Base-by-base conservation (phyloP, 768 basidiomycete species). In the Mycena crocata region DNA sequence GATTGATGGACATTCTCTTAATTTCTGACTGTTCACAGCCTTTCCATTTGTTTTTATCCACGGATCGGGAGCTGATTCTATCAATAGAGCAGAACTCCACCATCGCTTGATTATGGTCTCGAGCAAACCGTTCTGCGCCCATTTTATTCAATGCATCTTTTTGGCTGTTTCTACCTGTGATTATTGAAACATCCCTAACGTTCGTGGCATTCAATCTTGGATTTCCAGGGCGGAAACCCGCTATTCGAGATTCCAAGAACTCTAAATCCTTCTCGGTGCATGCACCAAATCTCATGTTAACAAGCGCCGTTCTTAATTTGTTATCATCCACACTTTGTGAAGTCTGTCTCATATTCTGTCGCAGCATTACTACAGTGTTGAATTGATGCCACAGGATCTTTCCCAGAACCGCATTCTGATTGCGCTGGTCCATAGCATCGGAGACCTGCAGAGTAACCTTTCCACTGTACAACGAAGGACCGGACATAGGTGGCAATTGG, bases 291-390 rank as follows among this genome's bases (percentile, higher is more conserved):
- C 40, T 8, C 40, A 42, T 42, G n/a, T 42, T 42, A 6, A 17
- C 40, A 6, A 42, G n/a, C 5, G 40, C 40, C 5, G n/a, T 5
- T 42, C 40, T 14, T 5, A 42, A 21, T 19, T 42, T 42, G 9
- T 42, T 5, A 21, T 42, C 40, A 8, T 42, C 40, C n/a, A 9
- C 40, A 6, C 17, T 42, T 19, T 42, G 40, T 21, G 15, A 14
- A 6, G 23, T 50, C 56, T 80, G 79, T 45, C 78, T 21, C 80
- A 81, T 81, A 57, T 81, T 81, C 67, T 79, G 24, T 24, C 71
- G 61, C 5, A 81, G 62, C 15, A 42, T 42, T 6, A 42, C 40
- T 21, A 42, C 40, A 5, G 40, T 42, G 1, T 73, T 77, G 3
- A 78, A 62, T 59, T 76, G 74, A 62, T 76, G 78, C 79, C 79